Conservation (phyloP, 352 stramenopile species). For the Lagenidium giganteum region DNA sequence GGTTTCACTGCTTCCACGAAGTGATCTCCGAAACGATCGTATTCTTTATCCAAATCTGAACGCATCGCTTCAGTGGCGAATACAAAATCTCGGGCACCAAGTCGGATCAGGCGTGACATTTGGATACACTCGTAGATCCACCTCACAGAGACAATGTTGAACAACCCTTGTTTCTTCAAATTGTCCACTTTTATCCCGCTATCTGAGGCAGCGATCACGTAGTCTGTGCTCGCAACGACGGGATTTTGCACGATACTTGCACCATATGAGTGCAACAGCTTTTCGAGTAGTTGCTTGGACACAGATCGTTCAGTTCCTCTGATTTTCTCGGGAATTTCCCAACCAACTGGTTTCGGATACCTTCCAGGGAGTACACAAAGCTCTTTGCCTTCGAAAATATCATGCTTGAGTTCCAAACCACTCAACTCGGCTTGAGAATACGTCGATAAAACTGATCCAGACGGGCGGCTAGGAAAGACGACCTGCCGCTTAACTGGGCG, state of each 20-base stretch:
- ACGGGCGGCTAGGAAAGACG: slow-evolving; percentile 9
- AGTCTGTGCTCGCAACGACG: slow-evolving; percentile 53
- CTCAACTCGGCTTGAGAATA: slow-evolving; percentile 66
- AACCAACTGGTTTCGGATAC: slow-evolving; percentile 24
- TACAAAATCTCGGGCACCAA: slow-evolving; percentile 62
- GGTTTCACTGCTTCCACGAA: slow-evolving; percentile 50
- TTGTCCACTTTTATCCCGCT: slow-evolving; percentile 76
- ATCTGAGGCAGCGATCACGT: slow-evolving; percentile 55
- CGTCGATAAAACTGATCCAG: slow-evolving; percentile 39
- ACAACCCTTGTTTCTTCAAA: slow-evolving; percentile 73
- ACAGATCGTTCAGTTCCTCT: slow-evolving; percentile 20
- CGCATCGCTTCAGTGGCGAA: slow-evolving; percentile 60
- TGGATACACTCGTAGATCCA: slow-evolving; percentile 55
- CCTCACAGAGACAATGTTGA: slow-evolving; percentile 62
- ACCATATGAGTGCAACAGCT: slow-evolving; percentile 63
- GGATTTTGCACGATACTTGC: slow-evolving; percentile 74
- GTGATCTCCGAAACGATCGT: slow-evolving; percentile 69
- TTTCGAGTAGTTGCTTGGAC: slow-evolving; percentile 73
- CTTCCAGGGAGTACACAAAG: slow-evolving; percentile 81
- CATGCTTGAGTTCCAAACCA: slow-evolving; percentile 37
- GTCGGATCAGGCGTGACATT: slow-evolving; percentile 21
- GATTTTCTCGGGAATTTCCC: slow-evolving; percentile 30
- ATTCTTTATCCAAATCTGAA: slow-evolving; percentile 53
- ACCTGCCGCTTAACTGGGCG: slow-evolving; percentile 36
- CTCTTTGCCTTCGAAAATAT: slow-evolving; percentile 64